These are phyloP conservation scores for Pseudogymnoascus sp. DNA, from an alignment of 2,329 filamentous ascomycete genomes.

Conservation along the genomic window DNA sequence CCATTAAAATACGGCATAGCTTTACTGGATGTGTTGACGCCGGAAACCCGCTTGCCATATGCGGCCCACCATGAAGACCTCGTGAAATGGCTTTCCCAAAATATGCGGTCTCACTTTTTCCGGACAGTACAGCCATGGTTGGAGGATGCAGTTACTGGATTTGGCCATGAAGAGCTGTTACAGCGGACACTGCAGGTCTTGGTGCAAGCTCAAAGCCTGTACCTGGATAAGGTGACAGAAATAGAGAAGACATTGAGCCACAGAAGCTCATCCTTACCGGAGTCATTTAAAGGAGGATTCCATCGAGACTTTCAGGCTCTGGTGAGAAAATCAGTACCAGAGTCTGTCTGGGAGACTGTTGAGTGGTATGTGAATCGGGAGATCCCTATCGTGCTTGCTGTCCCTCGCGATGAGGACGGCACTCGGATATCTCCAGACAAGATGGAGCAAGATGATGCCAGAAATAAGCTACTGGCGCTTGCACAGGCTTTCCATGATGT, in stretches of 20 bases:
- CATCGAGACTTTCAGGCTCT: conserved; percentile 54
- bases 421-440: conserved; percentile 16
- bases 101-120: conserved; percentile 53
- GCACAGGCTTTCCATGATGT: conserved; percentile 53
- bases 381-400: conserved; percentile 40
- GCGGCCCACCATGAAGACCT: conserved; percentile 48
- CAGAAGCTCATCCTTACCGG: conserved; percentile 26
- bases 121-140: conserved; percentile 51
- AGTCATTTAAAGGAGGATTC: conserved; percentile 42
- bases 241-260: conserved; percentile 41
- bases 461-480: conserved; percentile 45
- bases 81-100: conserved; percentile 51
- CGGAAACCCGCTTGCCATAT: conserved; percentile 37
- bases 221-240: conserved; percentile 45
- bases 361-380: conserved; percentile 45
- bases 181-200: conserved; percentile 47
- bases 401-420: conserved; percentile 16
- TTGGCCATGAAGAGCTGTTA: conserved; percentile 37
- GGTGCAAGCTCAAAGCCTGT: conserved; percentile 51
- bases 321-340: conserved; percentile 53
- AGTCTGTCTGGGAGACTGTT: conserved; percentile 45
- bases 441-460: conserved; percentile 31
- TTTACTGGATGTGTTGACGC: conserved; percentile 45
- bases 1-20: conserved; percentile 40
- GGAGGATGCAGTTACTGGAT: conserved; percentile 31